Evolutionary conservation across 1,284 basidiomycete genomes (phyloP).

Genomic region (Puccinia polysora): DNA sequence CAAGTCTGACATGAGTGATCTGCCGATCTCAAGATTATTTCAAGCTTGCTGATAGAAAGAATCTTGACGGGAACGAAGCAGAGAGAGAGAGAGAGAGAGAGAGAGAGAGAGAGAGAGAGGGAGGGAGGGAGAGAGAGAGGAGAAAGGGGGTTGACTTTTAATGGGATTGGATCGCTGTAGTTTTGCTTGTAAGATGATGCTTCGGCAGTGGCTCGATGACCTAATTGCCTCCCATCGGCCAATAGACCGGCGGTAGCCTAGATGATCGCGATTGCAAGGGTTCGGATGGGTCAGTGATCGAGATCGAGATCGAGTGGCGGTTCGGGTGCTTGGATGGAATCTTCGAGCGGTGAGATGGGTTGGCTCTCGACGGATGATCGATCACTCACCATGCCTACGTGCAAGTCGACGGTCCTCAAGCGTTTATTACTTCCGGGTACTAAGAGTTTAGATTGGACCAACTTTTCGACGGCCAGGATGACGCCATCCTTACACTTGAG

Average conservation of each 20-base stretch:
- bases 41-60: too few species aligned
- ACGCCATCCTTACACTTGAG: conserved; percentile 89
- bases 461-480: conserved; percentile 91
- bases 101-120: background rate
- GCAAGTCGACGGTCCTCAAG: conserved; percentile 87
- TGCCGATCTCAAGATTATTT: too few species aligned
- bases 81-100: too few species aligned
- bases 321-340: too few species aligned
- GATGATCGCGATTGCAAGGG: too few species aligned
- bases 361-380: too few species aligned
- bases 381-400: conserved; percentile 74
- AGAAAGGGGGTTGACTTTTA: conserved; percentile 62
- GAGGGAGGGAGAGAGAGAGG: background rate
- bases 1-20: too few species aligned
- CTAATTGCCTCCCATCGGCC: conserved; percentile 87
- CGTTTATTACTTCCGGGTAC: conserved; percentile 88
- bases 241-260: conserved; percentile 88
- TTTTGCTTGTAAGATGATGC: conserved; percentile 69
- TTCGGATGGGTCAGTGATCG: too few species aligned
- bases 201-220: conserved; percentile 79
- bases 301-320: too few species aligned
- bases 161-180: conserved; percentile 70
- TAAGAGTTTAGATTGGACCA: conserved; percentile 93
- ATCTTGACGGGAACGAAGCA: too few species aligned
- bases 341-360: background rate